Evolutionary conservation across 768 basidiomycete species (phyloP).

Genomic region (Cyclocybe aegerita): DNA sequence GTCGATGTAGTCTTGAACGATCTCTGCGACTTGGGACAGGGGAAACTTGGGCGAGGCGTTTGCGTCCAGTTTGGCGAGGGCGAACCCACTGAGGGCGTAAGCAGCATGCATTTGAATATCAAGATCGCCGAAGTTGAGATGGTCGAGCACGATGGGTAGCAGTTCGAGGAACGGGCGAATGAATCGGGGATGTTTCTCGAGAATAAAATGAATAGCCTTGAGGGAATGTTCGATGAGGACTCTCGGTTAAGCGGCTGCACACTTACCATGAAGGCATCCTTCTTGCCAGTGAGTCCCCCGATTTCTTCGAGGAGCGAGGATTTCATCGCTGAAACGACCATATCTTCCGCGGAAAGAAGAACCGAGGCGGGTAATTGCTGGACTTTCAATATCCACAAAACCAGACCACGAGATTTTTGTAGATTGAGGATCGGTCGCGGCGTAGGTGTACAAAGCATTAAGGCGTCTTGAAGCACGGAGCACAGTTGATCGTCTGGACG

Average conservation of each 20-base stretch:
- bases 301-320: constrained; percentile 30
- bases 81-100: constrained; percentile 56
- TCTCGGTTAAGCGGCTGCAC: too few species aligned
- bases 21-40: constrained; percentile 23
- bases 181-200: constrained; percentile 47
- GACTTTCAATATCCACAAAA: constrained; percentile 48
- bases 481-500: constrained; percentile 42
- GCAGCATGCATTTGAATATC: constrained; percentile 50
- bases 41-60: constrained; percentile 16
- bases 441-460: constrained; percentile 38
- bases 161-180: constrained; percentile 47
- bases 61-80: constrained; percentile 34
- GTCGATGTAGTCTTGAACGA: constrained; percentile 27
- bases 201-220: constrained; percentile 34
- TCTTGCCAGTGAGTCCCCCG: constrained; percentile 30
- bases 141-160: constrained; percentile 36
- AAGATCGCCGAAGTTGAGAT: constrained; percentile 26
- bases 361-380: constrained; percentile 46
- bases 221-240: background rate
- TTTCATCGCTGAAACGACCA: constrained; percentile 34
- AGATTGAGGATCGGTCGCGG: constrained; percentile 36
- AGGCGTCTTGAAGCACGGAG: constrained; percentile 41
- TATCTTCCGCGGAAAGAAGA: constrained; percentile 28
- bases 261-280: constrained; percentile 32
- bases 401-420: constrained; percentile 44